These are phyloP conservation scores for Cercospora zeina DNA, from an alignment of 2,329 filamentous ascomycete species.

Conservation along the genomic window DNA sequence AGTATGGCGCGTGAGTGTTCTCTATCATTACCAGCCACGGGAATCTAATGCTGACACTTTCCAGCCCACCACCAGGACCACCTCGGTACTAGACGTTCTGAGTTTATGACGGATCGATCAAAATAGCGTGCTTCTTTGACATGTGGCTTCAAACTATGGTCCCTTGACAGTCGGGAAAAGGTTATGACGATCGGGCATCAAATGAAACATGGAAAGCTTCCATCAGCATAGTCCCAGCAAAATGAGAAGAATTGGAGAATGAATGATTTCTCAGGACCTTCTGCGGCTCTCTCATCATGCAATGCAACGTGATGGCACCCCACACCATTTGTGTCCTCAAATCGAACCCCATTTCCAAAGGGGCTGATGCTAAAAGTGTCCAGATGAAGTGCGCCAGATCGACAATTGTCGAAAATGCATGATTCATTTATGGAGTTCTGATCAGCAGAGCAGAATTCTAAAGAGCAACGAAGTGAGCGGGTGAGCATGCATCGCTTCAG, in stretches of 20 bases:
- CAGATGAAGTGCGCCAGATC: no score
- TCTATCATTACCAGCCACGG: background rate
- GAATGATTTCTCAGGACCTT: background rate
- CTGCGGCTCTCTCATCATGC: slow-evolving; percentile 48
- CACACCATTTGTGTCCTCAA: slow-evolving; percentile 66
- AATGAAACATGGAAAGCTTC: background rate
- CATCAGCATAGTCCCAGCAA: background rate
- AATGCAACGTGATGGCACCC: slow-evolving; percentile 50
- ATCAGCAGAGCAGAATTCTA: no score
- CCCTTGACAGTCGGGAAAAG: background rate
- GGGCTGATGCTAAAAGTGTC: no score
- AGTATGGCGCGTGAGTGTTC: slow-evolving; percentile 21
- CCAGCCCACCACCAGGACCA: slow-evolving; percentile 22
- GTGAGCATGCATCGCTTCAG: no score
- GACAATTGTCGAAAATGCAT: no score
- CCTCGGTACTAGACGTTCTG: slow-evolving; percentile 28
- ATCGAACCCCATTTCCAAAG: slow-evolving; percentile 64
- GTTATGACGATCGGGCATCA: background rate
- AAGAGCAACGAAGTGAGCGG: no score
- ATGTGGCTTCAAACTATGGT: background rate
- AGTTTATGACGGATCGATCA: background rate
- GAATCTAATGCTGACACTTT: background rate
- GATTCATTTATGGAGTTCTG: no score
- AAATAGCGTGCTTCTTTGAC: background rate
- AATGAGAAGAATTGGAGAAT: background rate